Base-by-base conservation (phyloP, 352 stramenopile species). In the Stramenopiles sp. region DNA sequence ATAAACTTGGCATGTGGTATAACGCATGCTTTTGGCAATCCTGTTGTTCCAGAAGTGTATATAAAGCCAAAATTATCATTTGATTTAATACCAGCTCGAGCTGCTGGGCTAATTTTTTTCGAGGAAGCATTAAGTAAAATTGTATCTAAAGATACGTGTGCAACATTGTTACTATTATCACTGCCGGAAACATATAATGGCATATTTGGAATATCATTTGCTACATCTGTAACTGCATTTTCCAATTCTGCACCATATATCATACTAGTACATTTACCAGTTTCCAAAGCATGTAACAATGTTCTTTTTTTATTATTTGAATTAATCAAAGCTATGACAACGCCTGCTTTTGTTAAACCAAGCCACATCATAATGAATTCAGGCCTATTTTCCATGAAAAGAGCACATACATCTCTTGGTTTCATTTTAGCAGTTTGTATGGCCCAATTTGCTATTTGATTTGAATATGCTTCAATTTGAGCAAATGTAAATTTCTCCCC, bases 371-470 rank as follows among this genome's bases (percentile, higher is more conserved):
- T 79, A 31, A 94, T 80, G 78, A 90, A 94, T 80, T 93, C 88
- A 38, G 88, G 88, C 0, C 89, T 85, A 83, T 94, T 94, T 80
- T 91, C 86, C 87, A 93, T 93, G 33, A 94, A 81, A 73, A 94
- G 82, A 32, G 86, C 89, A 31, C 91, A 87, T 0, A 86, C 92
- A 78, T 93, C 84, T 32, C 90, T 89, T 0, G 74, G 27, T 32
- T 83, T 78, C 0, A 95, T 78, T n/a, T n/a, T n/a, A 0, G 86
- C 87, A 7, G 83, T 79, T 7, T 81, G 69, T 6, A 92, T 74
- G 6, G 86, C 87, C 89, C 87, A 93, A 78, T 89, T 85, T 20
- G 89, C 87, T 63, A 94, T 79, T 78, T 88, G 86, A 81, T 94
- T 93, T 13, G 86, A 84, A 31, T 85, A 81, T 23, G 81, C 82